phyloP scores from a whole-genome alignment of 352 stramenopile species.

The Pythium brassicae region DNA sequence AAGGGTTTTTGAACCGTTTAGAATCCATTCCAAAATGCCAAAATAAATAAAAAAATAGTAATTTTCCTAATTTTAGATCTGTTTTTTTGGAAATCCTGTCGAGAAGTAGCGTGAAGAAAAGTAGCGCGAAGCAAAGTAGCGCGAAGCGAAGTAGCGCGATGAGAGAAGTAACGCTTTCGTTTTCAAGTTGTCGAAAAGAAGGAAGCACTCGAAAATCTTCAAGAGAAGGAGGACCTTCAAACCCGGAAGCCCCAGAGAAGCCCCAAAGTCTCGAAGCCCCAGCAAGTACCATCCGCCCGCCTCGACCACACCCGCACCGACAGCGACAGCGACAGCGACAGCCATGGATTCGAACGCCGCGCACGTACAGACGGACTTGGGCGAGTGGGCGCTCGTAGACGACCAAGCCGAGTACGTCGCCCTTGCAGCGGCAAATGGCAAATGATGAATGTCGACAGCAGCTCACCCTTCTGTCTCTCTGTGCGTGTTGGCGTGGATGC shows the following conservation, averaged over 20 bases:
- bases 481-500: not conserved
- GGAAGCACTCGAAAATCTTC: not conserved
- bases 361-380: constrained; percentile 11
- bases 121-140: not conserved
- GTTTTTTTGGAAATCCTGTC: too few relatives aligned
- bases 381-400: constrained; percentile 72
- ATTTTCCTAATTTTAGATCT: too few relatives aligned
- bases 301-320: not conserved
- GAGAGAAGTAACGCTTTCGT: not conserved
- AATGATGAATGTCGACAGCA: not conserved
- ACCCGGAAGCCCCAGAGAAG: too few relatives aligned
- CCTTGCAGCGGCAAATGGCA: not conserved
- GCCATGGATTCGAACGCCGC: not conserved
- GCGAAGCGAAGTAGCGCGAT: not conserved
- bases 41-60: too few relatives aligned
- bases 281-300: too few relatives aligned
- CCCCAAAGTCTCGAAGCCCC: too few relatives aligned
- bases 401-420: constrained; percentile 53
- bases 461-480: not conserved
- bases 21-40: too few relatives aligned
- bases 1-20: too few relatives aligned
- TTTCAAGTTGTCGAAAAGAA: too few relatives aligned
- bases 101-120: not conserved
- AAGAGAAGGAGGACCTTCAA: not conserved
- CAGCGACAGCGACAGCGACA: too few relatives aligned